Base-by-base conservation (phyloP, 2,329 filamentous ascomycete genomes). In the Colletotrichum endophyticum region DNA sequence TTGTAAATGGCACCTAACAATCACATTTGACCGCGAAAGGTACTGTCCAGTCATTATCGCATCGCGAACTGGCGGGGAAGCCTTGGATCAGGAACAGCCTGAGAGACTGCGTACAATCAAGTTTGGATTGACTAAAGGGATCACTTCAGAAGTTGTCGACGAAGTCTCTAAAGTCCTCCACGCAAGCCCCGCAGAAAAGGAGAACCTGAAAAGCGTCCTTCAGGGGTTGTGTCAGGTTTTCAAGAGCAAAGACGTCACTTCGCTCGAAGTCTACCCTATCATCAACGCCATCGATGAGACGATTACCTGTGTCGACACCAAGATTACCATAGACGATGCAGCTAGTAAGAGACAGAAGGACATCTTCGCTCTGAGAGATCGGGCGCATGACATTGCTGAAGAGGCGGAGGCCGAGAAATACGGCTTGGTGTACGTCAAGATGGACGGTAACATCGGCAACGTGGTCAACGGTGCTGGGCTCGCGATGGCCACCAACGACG, bases 401-500 rank as follows among this genome's bases (percentile, higher is more conserved):
- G 86, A 85, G 66, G 77, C 83, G 0, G 83, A 85, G 44, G 86
- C 89, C 2, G 84, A 87, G 22, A 88, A 90, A 74, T 87, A 93
- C 74, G 95, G 95, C 5, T 95, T 98, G 79, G 94, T 97, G 1
- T 98, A 96, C 83, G 90, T 98, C 78, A 93, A 91, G 80, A 85
- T 89, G 73, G 79, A 84, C 2, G 88, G 89, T 4, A 92, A 92
- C 77, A 93, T 98, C 70, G 96, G 95, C 49, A 98, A 94, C 1
- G 88, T 98, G 78, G 95, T 98, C 78, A 98, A 98, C 81, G 95
- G 96, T 59, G 96, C 96, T 0, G 96, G 96, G 1, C 90, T 98
- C 2, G 95, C 95, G 1, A 97, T 98, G 94, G 97, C 97, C 83
- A 98, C 95, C 0, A 92, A 96, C 76, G 96, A 98, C 83, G 94